Evolutionary conservation across 2,329 filamentous ascomycete species (phyloP), one percentile per base, ranked within the genome.

Genomic region (Apiospora koreana): DNA sequence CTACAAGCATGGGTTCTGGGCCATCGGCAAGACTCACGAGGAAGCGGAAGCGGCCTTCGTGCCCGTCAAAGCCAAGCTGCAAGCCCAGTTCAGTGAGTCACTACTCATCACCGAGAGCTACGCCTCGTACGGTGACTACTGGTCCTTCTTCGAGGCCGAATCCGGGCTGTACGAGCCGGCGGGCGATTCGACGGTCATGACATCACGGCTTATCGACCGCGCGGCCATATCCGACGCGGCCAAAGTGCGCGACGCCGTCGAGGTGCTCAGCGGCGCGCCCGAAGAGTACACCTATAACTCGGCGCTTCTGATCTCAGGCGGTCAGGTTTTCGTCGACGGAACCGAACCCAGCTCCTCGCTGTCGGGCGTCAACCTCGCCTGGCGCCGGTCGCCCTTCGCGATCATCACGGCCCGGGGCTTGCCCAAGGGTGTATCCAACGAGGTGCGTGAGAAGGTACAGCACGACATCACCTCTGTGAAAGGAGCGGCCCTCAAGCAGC

Each of bases 401-500:
- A 7, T 58, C 50, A 31, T 58, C 23, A 58, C 50, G 25, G 68
- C 74, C 14, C 72, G 72, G 41, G 72, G 69, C 35, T 62, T 77
- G 21, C 69, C 75, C 28, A 73, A 50, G 16, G 72, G 69, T 3
- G 71, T 73, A 8, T 72, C 73, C 28, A 23, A 45, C 16, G 75
- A 71, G 10, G 62, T 72, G 31, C 73, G 75, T 31, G 58, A 71
- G 54, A 70, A 68, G 7, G 71, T 76, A 23, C 71, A 73, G 43
- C 72, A 79, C 67, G 75, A 79, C 68, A 68, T 79, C 38, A 80
- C 78, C 2, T 76, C 71, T 43, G 73, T 77, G 65, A 79, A 78
- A 71, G 77, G 75, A 38, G 76, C 71, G 23, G 77, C 77, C 10
- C 73, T 80, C 8, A 79, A 80, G 69, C 75, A 73, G 4, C 72